phyloP scores from a whole-genome alignment of 805 yeast species.

The Candida maltosa region DNA sequence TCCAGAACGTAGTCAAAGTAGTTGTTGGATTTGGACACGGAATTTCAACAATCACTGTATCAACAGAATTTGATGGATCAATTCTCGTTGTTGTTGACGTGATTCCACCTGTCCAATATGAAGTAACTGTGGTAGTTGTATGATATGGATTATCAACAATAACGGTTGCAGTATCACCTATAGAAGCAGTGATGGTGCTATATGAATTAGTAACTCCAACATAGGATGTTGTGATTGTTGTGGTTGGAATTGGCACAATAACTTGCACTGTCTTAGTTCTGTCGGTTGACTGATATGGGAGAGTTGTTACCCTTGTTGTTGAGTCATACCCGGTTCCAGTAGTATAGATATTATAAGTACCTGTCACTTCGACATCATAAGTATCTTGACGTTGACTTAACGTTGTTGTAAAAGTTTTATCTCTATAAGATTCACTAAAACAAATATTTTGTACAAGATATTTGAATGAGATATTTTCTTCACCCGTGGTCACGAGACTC shows the following conservation, averaged over 20 bases:
- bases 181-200: slow-evolving; percentile 13
- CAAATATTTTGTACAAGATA: slow-evolving; percentile 12
- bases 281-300: slow-evolving; percentile 12
- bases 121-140: slow-evolving; percentile 10
- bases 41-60: slow-evolving; percentile 15
- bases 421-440: slow-evolving; percentile 9
- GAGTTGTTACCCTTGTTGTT: slow-evolving; percentile 16
- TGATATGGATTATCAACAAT: slow-evolving; percentile 11
- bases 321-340: slow-evolving; percentile 19
- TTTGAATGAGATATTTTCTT: no score
- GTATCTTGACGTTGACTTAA: slow-evolving; percentile 6
- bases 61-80: slow-evolving; percentile 7
- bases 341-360: slow-evolving; percentile 11
- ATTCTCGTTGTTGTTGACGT: slow-evolving; percentile 7
- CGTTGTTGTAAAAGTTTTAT: slow-evolving; percentile 12
- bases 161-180: slow-evolving; percentile 18
- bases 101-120: slow-evolving; percentile 1
- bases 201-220: slow-evolving; percentile 8
- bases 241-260: slow-evolving; percentile 15
- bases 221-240: slow-evolving; percentile 15
- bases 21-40: slow-evolving; percentile 8
- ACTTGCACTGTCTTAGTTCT: slow-evolving; percentile 21
- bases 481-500: no score
- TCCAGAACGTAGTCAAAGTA: neutral
- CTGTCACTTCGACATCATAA: slow-evolving; percentile 11